These are phyloP conservation scores for Boletellus emodensis DNA, from an alignment of 768 basidiomycete species.

Conservation along the genomic window DNA sequence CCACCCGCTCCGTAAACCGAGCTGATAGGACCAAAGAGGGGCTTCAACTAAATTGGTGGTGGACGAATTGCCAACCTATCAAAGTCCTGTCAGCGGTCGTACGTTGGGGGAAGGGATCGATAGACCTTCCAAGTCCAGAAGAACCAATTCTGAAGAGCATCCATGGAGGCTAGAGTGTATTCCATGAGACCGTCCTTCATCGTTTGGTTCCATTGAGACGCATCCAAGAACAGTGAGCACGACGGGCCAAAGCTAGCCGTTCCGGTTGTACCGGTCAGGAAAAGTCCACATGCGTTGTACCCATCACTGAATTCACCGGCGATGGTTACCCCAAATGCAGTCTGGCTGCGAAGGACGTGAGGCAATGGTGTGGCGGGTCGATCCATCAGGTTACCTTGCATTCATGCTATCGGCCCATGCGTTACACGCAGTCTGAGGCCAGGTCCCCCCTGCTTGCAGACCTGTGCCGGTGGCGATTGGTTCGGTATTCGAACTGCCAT, in stretches of 20 bases:
- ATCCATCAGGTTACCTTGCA: constrained; percentile 25
- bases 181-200: constrained; percentile 49
- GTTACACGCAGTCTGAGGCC: constrained; percentile 50
- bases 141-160: constrained; percentile 63
- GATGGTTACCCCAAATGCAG: constrained; percentile 62
- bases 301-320: constrained; percentile 77
- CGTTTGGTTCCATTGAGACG: constrained; percentile 47
- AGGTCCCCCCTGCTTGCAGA: constrained; percentile 38
- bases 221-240: constrained; percentile 46
- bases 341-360: constrained; percentile 32
- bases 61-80: constrained; percentile 55
- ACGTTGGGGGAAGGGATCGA: not conserved
- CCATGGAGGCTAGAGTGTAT: constrained; percentile 58
- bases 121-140: constrained; percentile 77
- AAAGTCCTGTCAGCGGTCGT: constrained; percentile 1
- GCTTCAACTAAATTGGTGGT: constrained; percentile 44
- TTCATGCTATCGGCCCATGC: constrained; percentile 58
- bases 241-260: constrained; percentile 26
- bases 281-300: constrained; percentile 62
- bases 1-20: constrained; percentile 72
- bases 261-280: constrained; percentile 34
- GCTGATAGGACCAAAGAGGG: constrained; percentile 69
- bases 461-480: constrained; percentile 34
- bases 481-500: constrained; percentile 31
- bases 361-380: not conserved